Conservation (phyloP, 2,329 filamentous ascomycete species). For the Aspergillus novofumigatus region DNA sequence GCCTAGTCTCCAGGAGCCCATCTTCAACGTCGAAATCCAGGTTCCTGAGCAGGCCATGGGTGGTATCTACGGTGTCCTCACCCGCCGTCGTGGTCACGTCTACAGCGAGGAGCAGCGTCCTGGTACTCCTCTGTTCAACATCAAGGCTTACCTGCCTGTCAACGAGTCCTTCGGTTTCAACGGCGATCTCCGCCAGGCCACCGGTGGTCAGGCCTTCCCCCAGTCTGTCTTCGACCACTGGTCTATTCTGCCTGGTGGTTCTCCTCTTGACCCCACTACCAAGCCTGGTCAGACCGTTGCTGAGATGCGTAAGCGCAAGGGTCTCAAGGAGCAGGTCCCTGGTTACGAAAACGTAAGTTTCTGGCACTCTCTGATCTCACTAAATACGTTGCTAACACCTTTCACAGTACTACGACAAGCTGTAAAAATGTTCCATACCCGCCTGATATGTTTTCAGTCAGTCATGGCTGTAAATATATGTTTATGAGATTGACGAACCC, state of each 20-base stretch:
- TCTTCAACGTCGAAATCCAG: slow-evolving; percentile 99
- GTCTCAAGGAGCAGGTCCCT: slow-evolving; percentile 94
- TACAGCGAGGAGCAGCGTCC: slow-evolving; percentile 97
- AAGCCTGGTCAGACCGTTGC: slow-evolving; percentile 80
- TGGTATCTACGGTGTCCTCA: slow-evolving; percentile 99
- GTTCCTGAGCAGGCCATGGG: slow-evolving; percentile 98
- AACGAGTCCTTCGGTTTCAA: slow-evolving; percentile 99
- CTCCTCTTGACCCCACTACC: slow-evolving; percentile 74
- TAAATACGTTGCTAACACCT: slow-evolving; percentile 16
- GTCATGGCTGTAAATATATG: slow-evolving; percentile 33
- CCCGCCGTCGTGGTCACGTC: slow-evolving; percentile 96
- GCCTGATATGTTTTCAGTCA: slow-evolving; percentile 40
- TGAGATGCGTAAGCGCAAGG: slow-evolving; percentile 98
- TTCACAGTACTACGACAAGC: slow-evolving; percentile 94
- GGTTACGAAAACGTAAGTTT: slow-evolving; percentile 89
- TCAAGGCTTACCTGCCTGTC: slow-evolving; percentile 96
- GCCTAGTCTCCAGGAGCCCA: slow-evolving; percentile 88
- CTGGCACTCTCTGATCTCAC: neutral
- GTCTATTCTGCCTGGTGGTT: slow-evolving; percentile 92
- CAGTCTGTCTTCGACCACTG: slow-evolving; percentile 99
- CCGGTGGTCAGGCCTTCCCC: slow-evolving; percentile 97
- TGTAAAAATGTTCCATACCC: slow-evolving; percentile 60
- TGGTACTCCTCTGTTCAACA: slow-evolving; percentile 98
- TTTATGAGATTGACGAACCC: slow-evolving; percentile 43
- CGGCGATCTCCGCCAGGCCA: slow-evolving; percentile 88